These are phyloP conservation scores for Bombardia bombarda DNA, from an alignment of 495 filamentous ascomycete genomes.

Conservation along the genomic window DNA sequence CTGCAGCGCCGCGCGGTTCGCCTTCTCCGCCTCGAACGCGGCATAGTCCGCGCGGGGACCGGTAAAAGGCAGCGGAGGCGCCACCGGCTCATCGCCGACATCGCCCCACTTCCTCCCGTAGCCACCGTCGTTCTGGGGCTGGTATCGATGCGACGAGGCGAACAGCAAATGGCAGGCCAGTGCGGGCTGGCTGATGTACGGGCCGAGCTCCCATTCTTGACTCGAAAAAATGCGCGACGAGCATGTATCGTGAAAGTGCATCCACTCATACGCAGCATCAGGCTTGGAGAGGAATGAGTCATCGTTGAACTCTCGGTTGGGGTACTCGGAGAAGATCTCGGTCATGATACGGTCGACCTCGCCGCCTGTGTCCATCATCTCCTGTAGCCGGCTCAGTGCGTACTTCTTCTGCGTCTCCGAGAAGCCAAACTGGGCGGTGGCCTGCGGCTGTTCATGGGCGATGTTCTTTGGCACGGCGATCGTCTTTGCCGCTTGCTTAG, in stretches of 20 bases:
- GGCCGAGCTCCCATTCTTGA: slow-evolving; percentile 82
- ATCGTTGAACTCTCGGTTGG: slow-evolving; percentile 81
- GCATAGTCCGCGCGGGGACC: slow-evolving; percentile 72
- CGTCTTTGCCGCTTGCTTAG: slow-evolving; percentile 38
- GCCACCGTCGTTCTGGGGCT: slow-evolving; percentile 22
- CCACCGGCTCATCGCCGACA: slow-evolving; percentile 42
- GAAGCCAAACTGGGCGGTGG: slow-evolving; percentile 55
- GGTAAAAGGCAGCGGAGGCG: slow-evolving; percentile 59
- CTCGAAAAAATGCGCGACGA: slow-evolving; percentile 62
- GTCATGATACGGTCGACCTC: slow-evolving; percentile 81
- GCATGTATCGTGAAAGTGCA: slow-evolving; percentile 83
- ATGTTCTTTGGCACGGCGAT: slow-evolving; percentile 20
- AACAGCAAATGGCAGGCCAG: slow-evolving; percentile 92
- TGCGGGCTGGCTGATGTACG: slow-evolving; percentile 77
- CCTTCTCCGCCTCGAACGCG: slow-evolving; percentile 68
- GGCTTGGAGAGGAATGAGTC: slow-evolving; percentile 88
- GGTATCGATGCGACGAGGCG: slow-evolving; percentile 49
- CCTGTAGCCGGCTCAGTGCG: slow-evolving; percentile 69
- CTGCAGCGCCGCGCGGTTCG: slow-evolving; percentile 47
- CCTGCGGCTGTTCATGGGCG: slow-evolving; percentile 37
- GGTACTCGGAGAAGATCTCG: slow-evolving; percentile 73
- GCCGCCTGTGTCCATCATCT: slow-evolving; percentile 83
- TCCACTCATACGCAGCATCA: slow-evolving; percentile 80
- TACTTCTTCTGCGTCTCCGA: slow-evolving; percentile 67
- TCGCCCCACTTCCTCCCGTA: slow-evolving; percentile 34